Evolutionary conservation across 1,284 basidiomycete species (phyloP).

Genomic region (Gomphus bonarii): DNA sequence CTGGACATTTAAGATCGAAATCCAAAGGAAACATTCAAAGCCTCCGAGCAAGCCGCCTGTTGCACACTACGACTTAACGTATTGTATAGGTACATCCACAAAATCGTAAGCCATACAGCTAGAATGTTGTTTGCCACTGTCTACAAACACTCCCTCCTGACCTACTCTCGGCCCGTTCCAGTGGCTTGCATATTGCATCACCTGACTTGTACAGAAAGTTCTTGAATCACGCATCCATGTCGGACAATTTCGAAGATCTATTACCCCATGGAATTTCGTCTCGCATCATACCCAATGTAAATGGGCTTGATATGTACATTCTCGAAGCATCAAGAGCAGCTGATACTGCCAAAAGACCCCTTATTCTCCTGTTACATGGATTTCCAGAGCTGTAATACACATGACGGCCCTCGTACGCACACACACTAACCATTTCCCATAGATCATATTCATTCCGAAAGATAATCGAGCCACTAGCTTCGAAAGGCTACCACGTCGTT

Average conservation of each 20-base stretch:
- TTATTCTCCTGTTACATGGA: slow-evolving; percentile 52
- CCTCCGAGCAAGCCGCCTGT: too few species aligned
- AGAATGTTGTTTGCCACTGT: too few species aligned
- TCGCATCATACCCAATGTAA: slow-evolving; percentile 13
- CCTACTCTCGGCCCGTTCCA: too few species aligned
- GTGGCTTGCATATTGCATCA: too few species aligned
- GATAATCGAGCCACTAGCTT: slow-evolving; percentile 37
- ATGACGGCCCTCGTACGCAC: background rate
- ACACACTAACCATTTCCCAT: background rate
- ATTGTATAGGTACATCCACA: too few species aligned
- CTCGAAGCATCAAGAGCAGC: slow-evolving; percentile 33
- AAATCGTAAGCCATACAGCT: too few species aligned
- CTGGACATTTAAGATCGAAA: too few species aligned
- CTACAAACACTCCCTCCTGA: too few species aligned
- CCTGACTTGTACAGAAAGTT: too few species aligned
- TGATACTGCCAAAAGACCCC: slow-evolving; percentile 20
- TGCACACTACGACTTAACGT: too few species aligned
- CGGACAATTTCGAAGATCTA: background rate
- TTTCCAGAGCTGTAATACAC: slow-evolving; percentile 42
- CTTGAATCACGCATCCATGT: too few species aligned
- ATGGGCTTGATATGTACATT: slow-evolving; percentile 39
- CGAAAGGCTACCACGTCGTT: slow-evolving; percentile 24
- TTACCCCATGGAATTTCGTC: background rate
- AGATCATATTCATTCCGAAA: slow-evolving; percentile 51
- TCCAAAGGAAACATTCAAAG: too few species aligned